phyloP scores from a whole-genome alignment of 768 basidiomycete genomes.

The Termitomyces sp. region DNA sequence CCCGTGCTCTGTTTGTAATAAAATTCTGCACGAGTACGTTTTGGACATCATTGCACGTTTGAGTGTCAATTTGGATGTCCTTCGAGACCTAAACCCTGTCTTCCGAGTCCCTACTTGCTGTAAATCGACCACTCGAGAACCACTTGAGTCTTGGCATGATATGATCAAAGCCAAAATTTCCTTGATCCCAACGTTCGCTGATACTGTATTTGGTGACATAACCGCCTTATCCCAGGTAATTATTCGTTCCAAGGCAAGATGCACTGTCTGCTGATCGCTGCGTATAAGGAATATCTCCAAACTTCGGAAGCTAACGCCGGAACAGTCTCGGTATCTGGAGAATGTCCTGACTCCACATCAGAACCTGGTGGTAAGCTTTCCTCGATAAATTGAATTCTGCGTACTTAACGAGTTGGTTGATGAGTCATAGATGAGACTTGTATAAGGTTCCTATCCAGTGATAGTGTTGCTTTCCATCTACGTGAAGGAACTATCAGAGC shows the following conservation, averaged over 20 bases:
- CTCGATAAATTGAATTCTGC: not conserved
- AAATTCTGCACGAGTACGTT: not conserved
- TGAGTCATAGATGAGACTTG: not conserved
- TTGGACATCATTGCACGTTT: not conserved
- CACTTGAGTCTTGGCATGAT: not conserved
- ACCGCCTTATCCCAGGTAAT: not conserved
- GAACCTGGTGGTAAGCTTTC: not conserved
- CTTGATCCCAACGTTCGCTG: not conserved
- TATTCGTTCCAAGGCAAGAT: not conserved
- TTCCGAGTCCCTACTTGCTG: not conserved
- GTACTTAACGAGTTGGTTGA: not conserved
- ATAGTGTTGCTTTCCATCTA: not conserved
- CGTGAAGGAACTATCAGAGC: not conserved
- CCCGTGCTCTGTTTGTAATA: not conserved
- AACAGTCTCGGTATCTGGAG: not conserved
- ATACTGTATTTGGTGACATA: not conserved
- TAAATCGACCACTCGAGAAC: not conserved
- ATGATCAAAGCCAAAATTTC: not conserved
- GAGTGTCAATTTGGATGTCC: not conserved
- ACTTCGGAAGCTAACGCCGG: not conserved
- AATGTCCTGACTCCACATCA: not conserved
- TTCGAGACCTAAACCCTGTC: not conserved
- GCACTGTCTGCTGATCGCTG: not conserved
- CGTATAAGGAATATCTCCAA: not conserved
- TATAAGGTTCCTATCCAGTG: not conserved